These are phyloP conservation scores for Saccharum officinarum DNA, from an alignment of 176 grass and related monocot species.

Conservation along the genomic window DNA sequence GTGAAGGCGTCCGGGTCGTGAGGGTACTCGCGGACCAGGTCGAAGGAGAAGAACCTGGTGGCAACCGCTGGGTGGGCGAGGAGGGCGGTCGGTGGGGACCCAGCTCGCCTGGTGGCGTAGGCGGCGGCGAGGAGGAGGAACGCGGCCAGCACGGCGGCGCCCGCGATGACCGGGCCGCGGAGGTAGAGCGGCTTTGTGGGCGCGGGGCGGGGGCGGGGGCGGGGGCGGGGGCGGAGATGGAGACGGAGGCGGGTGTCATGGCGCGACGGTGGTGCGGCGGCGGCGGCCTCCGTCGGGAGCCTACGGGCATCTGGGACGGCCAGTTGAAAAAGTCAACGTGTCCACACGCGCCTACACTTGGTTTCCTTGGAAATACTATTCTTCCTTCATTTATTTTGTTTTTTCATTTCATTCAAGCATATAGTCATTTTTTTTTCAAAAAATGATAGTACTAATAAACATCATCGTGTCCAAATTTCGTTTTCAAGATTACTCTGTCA, in stretches of 20 bases:
- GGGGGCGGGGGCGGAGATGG: background rate
- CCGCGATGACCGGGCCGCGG: conserved; percentile 10
- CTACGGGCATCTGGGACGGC: conserved; percentile 23
- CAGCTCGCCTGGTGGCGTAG: conserved; percentile 16
- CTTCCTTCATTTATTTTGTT: too few relatives aligned
- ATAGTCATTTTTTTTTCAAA: too few relatives aligned
- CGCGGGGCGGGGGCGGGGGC: background rate
- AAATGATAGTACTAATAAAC: too few relatives aligned
- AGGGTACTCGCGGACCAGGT: conserved; percentile 73
- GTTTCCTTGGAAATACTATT: too few relatives aligned
- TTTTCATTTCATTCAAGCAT: too few relatives aligned
- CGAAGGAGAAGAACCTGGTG: conserved; percentile 72
- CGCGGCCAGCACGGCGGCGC: background rate
- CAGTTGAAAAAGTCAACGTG: background rate
- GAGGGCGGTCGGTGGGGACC: conserved; percentile 6
- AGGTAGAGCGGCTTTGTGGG: background rate
- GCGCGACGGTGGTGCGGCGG: conserved; percentile 14
- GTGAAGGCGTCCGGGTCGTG: conserved; percentile 87
- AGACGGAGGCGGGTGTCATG: conserved; percentile 21
- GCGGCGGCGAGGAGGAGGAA: conserved; percentile 29
- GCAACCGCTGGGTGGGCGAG: background rate
- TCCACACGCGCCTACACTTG: background rate
- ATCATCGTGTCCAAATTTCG: too few relatives aligned
- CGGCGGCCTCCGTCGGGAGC: conserved; percentile 29
- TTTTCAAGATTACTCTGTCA: too few relatives aligned